A percentile compares a stretch with the other conserved stretches of the same genome.
phyloP scores from a whole-genome alignment of 768 basidiomycete species.

The Russula virescens region DNA sequence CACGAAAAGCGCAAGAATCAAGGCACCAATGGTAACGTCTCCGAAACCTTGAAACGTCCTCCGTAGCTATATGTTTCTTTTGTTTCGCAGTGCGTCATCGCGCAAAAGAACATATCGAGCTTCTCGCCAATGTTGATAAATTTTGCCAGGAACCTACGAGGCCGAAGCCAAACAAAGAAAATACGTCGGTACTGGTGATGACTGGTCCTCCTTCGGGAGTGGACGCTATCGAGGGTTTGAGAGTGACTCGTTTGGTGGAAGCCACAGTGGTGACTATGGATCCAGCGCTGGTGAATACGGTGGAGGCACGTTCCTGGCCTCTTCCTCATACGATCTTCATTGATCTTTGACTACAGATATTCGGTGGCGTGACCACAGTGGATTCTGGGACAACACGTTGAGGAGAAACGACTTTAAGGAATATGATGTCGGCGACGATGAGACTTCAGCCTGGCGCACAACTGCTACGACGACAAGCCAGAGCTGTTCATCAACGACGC shows the following conservation, averaged over 20 bases:
- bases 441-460: slow-evolving; percentile 42
- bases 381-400: slow-evolving; percentile 38
- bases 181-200: slow-evolving; percentile 83
- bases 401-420: slow-evolving; percentile 70
- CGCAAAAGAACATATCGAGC: slow-evolving; percentile 84
- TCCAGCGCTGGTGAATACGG: slow-evolving; percentile 38
- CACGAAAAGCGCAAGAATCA: slow-evolving; percentile 99
- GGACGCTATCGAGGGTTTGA: too few species aligned
- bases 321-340: neutral
- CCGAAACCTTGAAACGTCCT: neutral
- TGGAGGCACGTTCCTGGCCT: slow-evolving; percentile 25
- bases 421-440: slow-evolving; percentile 95
- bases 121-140: slow-evolving; percentile 85
- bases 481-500: slow-evolving; percentile 30
- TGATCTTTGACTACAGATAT: slow-evolving; percentile 17
- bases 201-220: slow-evolving; percentile 59
- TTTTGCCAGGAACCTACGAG: slow-evolving; percentile 85
- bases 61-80: neutral
- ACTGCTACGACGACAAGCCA: slow-evolving; percentile 28
- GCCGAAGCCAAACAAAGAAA: slow-evolving; percentile 89
- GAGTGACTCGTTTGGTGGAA: too few species aligned
- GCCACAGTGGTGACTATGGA: slow-evolving; percentile 36
- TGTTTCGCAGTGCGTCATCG: slow-evolving; percentile 82
- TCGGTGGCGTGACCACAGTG: slow-evolving; percentile 33
- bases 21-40: slow-evolving; percentile 78